Evolutionary conservation across 176 grass and related monocot genomes (phyloP), one percentile per base, ranked within the genome.

Genomic region (Musa itinerans): DNA sequence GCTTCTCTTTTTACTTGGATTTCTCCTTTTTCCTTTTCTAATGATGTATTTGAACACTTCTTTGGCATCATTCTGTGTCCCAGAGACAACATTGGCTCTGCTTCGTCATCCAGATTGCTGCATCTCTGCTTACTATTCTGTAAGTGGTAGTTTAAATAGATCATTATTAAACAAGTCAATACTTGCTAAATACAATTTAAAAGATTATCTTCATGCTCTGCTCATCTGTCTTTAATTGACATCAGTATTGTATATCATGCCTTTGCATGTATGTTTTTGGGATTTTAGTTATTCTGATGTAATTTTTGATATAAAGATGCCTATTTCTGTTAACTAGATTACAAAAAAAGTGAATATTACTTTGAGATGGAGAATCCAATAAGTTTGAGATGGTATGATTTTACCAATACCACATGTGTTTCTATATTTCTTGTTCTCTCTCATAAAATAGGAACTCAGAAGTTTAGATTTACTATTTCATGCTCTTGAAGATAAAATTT

Each of bases 31-130:
- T 43, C 34, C 34, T 43, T 43, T 43, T 6, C 34, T 43, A 43
- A 6, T 43, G 34, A 43, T 43, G 3, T 74, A 25, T 74, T 56
- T 50, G 65, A 19, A 57, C 66, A 12, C 15, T 58, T 6, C 2
- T 54, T 72, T 57, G 15, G 65, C 53, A 25, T 53, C 71, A 27
- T 79, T 23, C 74, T 92, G 11, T 85, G 49, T 43, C 89, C 11
- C 76, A 99, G 96, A 99, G 79, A 99, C 96, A 77, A 86, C 86
- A 61, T 88, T 99, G 78, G 86, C 96, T 85, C 83, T 99, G 76
- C 91, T 99, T 81, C 82, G 96, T 8, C 91, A 99, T 94, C 95
- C 96, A 25, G 96, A 99, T 86, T 99, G 96, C 56, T 99, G 91
- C 77, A 94, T 99, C 71, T 99, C 91, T 84, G 90, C 89, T 72